Evolutionary conservation across 257 asterid genomes (phyloP).

Genomic region (Nicotiana sylvestris): DNA sequence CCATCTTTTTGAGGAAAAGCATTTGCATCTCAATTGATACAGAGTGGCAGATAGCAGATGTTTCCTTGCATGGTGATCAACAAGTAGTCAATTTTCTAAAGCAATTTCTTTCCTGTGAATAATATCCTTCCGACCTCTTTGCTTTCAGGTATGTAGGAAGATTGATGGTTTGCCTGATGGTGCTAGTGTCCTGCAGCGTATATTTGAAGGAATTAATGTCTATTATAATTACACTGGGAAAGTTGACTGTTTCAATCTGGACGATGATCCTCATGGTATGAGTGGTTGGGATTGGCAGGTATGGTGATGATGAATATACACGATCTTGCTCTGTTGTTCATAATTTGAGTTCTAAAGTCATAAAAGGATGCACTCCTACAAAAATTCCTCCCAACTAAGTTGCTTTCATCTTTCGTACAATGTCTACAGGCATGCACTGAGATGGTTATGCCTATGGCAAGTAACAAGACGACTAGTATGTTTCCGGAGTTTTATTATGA

Average conservation of each 20-base stretch:
- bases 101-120: not conserved
- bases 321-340: conserved; percentile 5
- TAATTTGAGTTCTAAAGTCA: not conserved
- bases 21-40: not conserved
- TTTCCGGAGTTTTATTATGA: conserved; percentile 58
- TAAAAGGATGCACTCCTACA: not conserved
- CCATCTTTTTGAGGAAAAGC: not conserved
- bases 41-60: not conserved
- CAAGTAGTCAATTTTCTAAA: not conserved
- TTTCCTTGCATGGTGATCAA: not conserved
- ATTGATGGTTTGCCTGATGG: conserved; percentile 60
- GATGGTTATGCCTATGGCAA: conserved; percentile 85
- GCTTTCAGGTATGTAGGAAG: conserved; percentile 67
- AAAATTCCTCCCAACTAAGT: not conserved
- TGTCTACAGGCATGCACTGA: conserved; percentile 81
- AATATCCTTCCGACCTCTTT: not conserved
- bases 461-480: conserved; percentile 61
- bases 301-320: not conserved
- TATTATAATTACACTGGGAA: conserved; percentile 82
- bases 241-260: conserved; percentile 63
- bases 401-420: conserved; percentile 12
- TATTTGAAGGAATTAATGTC: conserved; percentile 72
- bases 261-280: conserved; percentile 92
- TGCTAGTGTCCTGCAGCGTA: conserved; percentile 51
- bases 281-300: conserved; percentile 97